These are phyloP conservation scores for Clarireedia sp. DNA, from an alignment of 2,329 filamentous ascomycete genomes.

Conservation along the genomic window DNA sequence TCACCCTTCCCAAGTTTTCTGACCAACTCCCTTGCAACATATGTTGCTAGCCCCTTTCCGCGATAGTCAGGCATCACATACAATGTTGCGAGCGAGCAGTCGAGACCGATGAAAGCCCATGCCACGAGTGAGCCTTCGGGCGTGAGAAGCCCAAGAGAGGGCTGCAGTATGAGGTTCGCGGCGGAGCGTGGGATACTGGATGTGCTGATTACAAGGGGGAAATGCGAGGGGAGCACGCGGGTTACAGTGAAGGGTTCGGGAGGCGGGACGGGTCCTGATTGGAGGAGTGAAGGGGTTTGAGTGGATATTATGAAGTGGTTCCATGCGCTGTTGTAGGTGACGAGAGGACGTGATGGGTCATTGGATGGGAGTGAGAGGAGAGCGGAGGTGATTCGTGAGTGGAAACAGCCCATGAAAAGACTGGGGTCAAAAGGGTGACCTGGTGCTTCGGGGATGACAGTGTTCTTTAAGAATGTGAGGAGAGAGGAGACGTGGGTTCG, in stretches of 20 bases:
- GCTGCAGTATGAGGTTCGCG: slow-evolving; percentile 19
- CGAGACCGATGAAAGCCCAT: slow-evolving; percentile 27
- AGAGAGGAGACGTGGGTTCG: slow-evolving; percentile 10
- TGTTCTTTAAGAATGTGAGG: slow-evolving; percentile 19
- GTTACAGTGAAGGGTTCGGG: slow-evolving; percentile 16
- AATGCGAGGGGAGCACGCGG: slow-evolving; percentile 21
- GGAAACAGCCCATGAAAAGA: slow-evolving; percentile 22
- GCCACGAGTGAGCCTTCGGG: slow-evolving; percentile 16
- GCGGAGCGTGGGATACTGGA: slow-evolving; percentile 22
- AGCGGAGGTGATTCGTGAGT: slow-evolving; percentile 12
- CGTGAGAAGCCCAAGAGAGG: slow-evolving; percentile 22
- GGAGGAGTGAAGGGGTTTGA: background rate
- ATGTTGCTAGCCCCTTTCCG: slow-evolving; percentile 23
- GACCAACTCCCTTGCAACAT: slow-evolving; percentile 20
- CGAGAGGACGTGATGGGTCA: slow-evolving; percentile 8
- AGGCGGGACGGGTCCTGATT: background rate
- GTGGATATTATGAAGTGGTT: background rate
- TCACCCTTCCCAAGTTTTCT: slow-evolving; percentile 15
- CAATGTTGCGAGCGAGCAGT: slow-evolving; percentile 23
- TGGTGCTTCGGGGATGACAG: slow-evolving; percentile 22
- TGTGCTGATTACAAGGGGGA: slow-evolving; percentile 24
- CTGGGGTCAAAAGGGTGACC: slow-evolving; percentile 25
- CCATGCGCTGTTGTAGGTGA: slow-evolving; percentile 4
- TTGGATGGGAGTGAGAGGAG: slow-evolving; percentile 12
- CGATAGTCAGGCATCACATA: slow-evolving; percentile 25